Evolutionary conservation across 352 stramenopile species (phyloP), one percentile per base, ranked within the genome.

Genomic region (Phytophthora megakarya): DNA sequence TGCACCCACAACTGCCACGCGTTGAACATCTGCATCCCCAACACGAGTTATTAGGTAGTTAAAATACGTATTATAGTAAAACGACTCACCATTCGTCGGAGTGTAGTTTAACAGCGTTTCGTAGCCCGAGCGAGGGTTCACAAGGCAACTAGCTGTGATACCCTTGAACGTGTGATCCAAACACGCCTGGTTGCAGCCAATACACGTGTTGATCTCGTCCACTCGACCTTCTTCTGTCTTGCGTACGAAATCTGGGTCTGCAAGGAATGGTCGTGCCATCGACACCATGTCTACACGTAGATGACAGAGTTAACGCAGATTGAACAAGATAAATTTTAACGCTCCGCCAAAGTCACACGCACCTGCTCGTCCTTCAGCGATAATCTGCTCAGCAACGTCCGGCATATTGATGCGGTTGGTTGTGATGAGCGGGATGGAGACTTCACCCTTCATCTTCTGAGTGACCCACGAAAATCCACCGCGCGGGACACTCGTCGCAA

Each of bases 391-490:
- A 11, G 87, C 95, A 5, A 95, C 92, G 23, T 89, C 78, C 0
- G 96, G 96, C 62, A 93, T 95, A 79, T 99, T 99, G 67, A 99
- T 99, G 19, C 97, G 93, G 76, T 99, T 99, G 10, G 96, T 98
- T 33, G 96, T 98, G 50, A 98, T 95, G 0, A 99, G 72, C 9
- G 97, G 96, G 51, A 99, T 90, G 46, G 75, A 78, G 2, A 98
- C 86, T 55, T 89, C 74, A 12, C 76, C 80, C 70, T 88, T 93
- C 44, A 98, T 84, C 30, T 98, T 96, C 51, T 95, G 78, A 3
- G 96, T 99, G 7, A 98, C 92, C 78, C 87, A 98, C 22, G 93
- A 89, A 79, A 98, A 99, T 0, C 84, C 96, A 9, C 82, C 97
- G 10, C 97, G 86, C 11, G 97, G 97, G 0, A 99, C 97, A 62